A percentile compares a stretch with the other conserved stretches of the same genome.
These are phyloP conservation scores for Neonectria sp. DNA, from an alignment of 2,329 filamentous ascomycete genomes.

Conservation along the genomic window DNA sequence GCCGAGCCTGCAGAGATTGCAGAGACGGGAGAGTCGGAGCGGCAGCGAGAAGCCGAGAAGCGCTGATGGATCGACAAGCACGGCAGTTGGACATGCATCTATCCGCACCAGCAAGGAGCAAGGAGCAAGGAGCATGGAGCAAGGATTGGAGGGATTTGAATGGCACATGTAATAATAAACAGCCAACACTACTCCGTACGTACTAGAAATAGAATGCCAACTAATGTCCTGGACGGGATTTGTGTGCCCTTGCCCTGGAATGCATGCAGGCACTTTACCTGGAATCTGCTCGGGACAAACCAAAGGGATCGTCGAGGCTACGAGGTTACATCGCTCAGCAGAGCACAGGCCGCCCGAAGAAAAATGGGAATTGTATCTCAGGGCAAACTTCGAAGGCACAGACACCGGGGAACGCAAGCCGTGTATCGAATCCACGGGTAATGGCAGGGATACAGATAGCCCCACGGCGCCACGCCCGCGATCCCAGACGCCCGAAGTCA, in stretches of 20 bases:
- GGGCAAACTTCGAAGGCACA: slow-evolving; percentile 15
- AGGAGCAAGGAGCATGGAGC: slow-evolving; percentile 15
- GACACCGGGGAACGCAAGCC: slow-evolving; percentile 24
- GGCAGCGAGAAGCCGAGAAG: slow-evolving; percentile 30
- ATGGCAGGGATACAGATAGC: background rate
- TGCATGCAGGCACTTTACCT: slow-evolving; percentile 11
- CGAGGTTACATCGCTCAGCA: slow-evolving; percentile 23
- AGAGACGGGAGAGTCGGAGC: slow-evolving; percentile 31
- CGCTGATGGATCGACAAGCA: slow-evolving; percentile 21
- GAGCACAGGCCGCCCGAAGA: slow-evolving; percentile 9
- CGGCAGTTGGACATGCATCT: slow-evolving; percentile 20
- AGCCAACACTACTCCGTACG: slow-evolving; percentile 3
- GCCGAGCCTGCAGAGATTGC: slow-evolving; percentile 22
- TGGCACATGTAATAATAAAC: slow-evolving; percentile 5
- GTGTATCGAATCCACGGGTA: slow-evolving; percentile 11
- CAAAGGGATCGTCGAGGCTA: slow-evolving; percentile 17
- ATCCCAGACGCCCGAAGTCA: slow-evolving; percentile 7
- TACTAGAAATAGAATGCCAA: slow-evolving; percentile 18
- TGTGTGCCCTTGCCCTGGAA: background rate
- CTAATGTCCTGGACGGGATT: slow-evolving; percentile 11
- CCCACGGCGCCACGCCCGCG: background rate
- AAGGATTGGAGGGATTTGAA: slow-evolving; percentile 24
- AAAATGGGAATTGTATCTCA: slow-evolving; percentile 12
- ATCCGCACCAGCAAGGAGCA: slow-evolving; percentile 11
- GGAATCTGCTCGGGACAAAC: background rate